Base-by-base conservation (phyloP, 192 early-diverging fungal species). In the Coemansia sp. region DNA sequence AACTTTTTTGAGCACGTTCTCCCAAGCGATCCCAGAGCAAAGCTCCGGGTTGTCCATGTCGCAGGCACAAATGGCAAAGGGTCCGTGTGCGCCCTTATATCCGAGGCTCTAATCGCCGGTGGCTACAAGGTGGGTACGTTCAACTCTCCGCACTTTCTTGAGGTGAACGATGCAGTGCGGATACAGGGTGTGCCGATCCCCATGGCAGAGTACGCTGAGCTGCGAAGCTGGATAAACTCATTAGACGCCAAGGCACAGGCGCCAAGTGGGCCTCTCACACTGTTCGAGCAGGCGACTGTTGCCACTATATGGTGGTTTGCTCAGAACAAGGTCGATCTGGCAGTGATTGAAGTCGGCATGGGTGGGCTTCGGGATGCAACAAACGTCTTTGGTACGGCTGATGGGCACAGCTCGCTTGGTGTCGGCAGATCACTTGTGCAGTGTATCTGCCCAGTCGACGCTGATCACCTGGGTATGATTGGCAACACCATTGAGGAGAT, bases 1-100 rank as follows among this genome's bases (percentile, higher is more conserved):
- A 27, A 33, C n/a, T 81, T 89, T 22, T 65, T 91, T 11, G 54
- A 46, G 47, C 21, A 53, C 22, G 42, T 57, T 64, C 33, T 82
- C 54, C 63, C 78, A 52, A 47, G 27, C 5, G 74, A 78, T 51
- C 89, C 89, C 1, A 77, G 88, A 12, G 22, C 47, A 24, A 61
- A 55, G 14, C 71, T 83, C 56, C 55, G 66, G 17, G 69, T 83
- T n/a, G 74, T 94, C 21, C 93, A 94, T 66, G 88, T 94, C 1
- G 90, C 89, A 7, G 93, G 93, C 15, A 94, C 93, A 0, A 94
- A 94, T 62, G 93, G 93, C 45, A 94, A 94, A 66, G 93, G 93
- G 12, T 91, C 88, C 0, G 83, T 90, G 7, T 86, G 86, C 59
- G 83, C 91, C 7, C 73, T 87, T 30, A 50, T 78, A 25, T 63